A percentile compares a stretch with the other conserved stretches of the same genome.
These are phyloP conservation scores for Fusarium pseudocircinatum DNA, from an alignment of 2,329 filamentous ascomycete species.

Conservation along the genomic window DNA sequence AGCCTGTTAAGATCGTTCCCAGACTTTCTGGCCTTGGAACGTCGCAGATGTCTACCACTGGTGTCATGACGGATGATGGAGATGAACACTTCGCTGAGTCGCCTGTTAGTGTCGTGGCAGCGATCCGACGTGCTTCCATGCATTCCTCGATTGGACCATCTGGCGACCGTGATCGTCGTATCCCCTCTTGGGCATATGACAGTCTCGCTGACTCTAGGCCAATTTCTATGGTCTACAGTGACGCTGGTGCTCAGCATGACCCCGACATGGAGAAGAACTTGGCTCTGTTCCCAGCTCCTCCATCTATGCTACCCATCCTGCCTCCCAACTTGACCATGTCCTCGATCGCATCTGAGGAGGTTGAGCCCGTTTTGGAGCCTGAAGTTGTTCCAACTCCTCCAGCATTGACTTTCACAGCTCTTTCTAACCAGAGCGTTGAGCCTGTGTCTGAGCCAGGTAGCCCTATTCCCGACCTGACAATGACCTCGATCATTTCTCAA, in stretches of 20 bases:
- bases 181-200: conserved; percentile 39
- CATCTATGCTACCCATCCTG: conserved; percentile 51
- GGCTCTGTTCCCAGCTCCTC: conserved; percentile 64
- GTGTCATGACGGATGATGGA: conserved; percentile 18
- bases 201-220: conserved; percentile 50
- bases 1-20: conserved; percentile 57
- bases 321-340: conserved; percentile 56
- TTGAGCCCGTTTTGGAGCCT: conserved; percentile 55
- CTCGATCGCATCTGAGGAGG: conserved; percentile 54
- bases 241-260: conserved; percentile 63
- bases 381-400: conserved; percentile 45
- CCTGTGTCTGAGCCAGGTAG: conserved; percentile 51
- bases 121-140: conserved; percentile 53
- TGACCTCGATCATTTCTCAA: conserved; percentile 43
- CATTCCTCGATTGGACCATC: conserved; percentile 51
- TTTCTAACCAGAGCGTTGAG: conserved; percentile 53
- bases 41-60: conserved; percentile 6
- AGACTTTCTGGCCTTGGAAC: conserved; percentile 18
- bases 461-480: conserved; percentile 39
- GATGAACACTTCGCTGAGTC: conserved; percentile 35
- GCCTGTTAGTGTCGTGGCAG: conserved; percentile 42
- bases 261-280: conserved; percentile 62
- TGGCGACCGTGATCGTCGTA: conserved; percentile 34
- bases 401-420: conserved; percentile 46
- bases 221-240: conserved; percentile 63